phyloP scores from a whole-genome alignment of 1,284 basidiomycete species.

The Cutaneotrichosporon mucoides region DNA sequence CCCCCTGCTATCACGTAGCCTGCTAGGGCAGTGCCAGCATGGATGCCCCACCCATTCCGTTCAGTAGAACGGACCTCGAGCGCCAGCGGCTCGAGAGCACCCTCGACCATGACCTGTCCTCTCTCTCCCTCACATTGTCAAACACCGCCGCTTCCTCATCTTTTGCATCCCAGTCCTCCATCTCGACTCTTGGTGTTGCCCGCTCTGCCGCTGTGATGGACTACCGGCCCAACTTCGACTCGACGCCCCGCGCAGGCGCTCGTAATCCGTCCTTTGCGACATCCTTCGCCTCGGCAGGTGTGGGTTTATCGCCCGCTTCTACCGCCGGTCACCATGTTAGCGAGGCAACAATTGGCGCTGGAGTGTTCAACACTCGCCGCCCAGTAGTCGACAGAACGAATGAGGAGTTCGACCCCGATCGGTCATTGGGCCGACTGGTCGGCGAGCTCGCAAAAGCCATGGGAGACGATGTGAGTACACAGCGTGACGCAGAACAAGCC shows the following conservation, averaged over 20 bases:
- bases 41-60: slow-evolving; percentile 38
- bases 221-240: slow-evolving; percentile 7
- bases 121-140: slow-evolving; percentile 33
- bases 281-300: slow-evolving; percentile 12
- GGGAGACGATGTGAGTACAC: slow-evolving; percentile 3
- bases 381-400: slow-evolving; percentile 53
- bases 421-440: slow-evolving; percentile 62
- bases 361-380: slow-evolving; percentile 55
- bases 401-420: slow-evolving; percentile 80
- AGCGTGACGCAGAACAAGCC: too few relatives aligned
- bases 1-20: neutral
- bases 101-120: slow-evolving; percentile 44
- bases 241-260: slow-evolving; percentile 11
- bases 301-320: slow-evolving; percentile 56
- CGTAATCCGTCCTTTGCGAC: slow-evolving; percentile 1
- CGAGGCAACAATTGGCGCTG: slow-evolving; percentile 76
- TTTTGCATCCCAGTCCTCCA: slow-evolving; percentile 18
- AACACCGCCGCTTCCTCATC: slow-evolving; percentile 3
- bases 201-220: slow-evolving; percentile 14
- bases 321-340: slow-evolving; percentile 82
- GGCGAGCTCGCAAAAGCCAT: slow-evolving; percentile 43
- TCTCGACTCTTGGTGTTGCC: slow-evolving; percentile 22
- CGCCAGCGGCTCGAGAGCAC: slow-evolving; percentile 43
- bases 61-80: slow-evolving; percentile 41
- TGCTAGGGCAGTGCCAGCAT: slow-evolving; percentile 14